Evolutionary conservation across 495 filamentous ascomycete genomes (phyloP), one percentile per base, ranked within the genome.

Genomic region (Tetracladium setigerum): DNA sequence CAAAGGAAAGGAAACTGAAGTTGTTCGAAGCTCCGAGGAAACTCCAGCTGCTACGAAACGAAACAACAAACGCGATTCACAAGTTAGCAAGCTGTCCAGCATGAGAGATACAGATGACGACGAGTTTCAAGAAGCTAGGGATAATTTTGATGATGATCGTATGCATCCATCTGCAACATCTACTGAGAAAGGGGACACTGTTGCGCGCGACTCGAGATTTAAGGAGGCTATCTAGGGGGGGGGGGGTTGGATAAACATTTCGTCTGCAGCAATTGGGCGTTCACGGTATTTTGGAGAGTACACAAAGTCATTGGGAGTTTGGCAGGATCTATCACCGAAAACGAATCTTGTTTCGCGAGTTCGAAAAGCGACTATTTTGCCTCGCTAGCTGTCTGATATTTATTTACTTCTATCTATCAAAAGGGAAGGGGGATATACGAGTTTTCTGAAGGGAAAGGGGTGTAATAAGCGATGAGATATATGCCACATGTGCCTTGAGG

Each of bases 91-190:
- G 47, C 14, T 5, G 37, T 38, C 31, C 14, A 35, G 37, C 22
- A 30, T 18, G 15, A 13, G 41, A 30, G 47, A 43, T 9, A 19
- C 39, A 18, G 39, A 44, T 15, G 57, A 50, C 4, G 49, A 57
- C 7, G 58, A 55, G 22, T 55, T 61, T 36, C 45, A 47, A 27
- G 67, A 64, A 40, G 62, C 72, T 30, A 63, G 67, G 24, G 67
- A 77, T 43, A 71, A 64, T 49, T 77, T 73, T 32, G 56, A 65
- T 35, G 69, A 70, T n/a, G 73, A 72, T 42, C 46, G 55, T 10
- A 49, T 49, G 17, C 47, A 50, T 6, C 54, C 51, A 4, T 51
- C 55, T 1, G 51, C 43, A 9, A 47, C 57, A 31, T 34, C 53
- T 10, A 52, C 43, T 0, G 49, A 42, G 30, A 60, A 64, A 33